Conservation (phyloP, 768 basidiomycete species). For the Boletus patriciae region DNA sequence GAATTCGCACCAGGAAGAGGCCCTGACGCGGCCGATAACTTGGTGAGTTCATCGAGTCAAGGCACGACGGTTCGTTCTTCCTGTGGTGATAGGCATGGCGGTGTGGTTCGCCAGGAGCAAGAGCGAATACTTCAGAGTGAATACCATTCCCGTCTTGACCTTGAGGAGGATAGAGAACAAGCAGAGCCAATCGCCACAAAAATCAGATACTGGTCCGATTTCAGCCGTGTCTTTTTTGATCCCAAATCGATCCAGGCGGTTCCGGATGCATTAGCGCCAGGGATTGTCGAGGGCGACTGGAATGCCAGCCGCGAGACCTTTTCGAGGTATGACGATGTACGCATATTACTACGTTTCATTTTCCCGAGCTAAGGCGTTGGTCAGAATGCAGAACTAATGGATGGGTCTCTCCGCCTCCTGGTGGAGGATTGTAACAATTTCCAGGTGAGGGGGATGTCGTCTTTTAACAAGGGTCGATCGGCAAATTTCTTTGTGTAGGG, state of each 20-base stretch:
- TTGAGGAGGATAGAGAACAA: constrained; percentile 18
- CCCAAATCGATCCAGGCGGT: constrained; percentile 65
- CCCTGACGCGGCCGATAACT: constrained; percentile 14
- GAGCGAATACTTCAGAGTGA: constrained; percentile 51
- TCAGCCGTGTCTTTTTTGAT: constrained; percentile 53
- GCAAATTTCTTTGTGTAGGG: constrained; percentile 45
- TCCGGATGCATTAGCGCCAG: constrained; percentile 48
- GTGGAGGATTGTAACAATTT: constrained; percentile 75
- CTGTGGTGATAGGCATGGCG: constrained; percentile 45
- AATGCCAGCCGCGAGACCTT: constrained; percentile 51
- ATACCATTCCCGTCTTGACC: constrained; percentile 51
- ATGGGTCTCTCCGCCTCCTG: constrained; percentile 62
- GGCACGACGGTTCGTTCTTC: not conserved
- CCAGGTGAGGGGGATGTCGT: constrained; percentile 47
- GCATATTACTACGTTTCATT: constrained; percentile 7
- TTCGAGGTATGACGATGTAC: constrained; percentile 54
- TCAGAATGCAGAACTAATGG: constrained; percentile 67
- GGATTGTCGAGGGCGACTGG: constrained; percentile 58
- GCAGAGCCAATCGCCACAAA: constrained; percentile 18
- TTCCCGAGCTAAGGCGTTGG: not conserved
- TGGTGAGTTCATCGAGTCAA: constrained; percentile 15
- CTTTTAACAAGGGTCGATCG: not conserved
- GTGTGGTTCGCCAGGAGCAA: constrained; percentile 50
- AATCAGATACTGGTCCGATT: constrained; percentile 53
- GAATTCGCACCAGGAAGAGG: constrained; percentile 37